Conservation (phyloP, 164 flowering plant species). For the Buxus sempervirens region DNA sequence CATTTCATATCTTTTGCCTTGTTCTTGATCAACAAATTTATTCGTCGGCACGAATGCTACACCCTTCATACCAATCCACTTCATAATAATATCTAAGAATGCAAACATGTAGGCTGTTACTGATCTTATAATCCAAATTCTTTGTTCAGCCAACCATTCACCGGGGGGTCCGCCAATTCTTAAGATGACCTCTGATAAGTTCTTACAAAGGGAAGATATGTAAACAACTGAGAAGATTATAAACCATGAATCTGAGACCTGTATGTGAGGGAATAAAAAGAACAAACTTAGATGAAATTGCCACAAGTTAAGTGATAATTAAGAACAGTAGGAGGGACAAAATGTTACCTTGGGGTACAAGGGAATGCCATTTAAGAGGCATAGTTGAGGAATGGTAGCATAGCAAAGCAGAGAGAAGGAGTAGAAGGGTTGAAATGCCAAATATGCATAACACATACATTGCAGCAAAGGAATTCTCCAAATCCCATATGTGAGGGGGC, state of each 20-base stretch:
- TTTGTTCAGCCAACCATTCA: slow-evolving; percentile 32
- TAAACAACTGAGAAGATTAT: slow-evolving; percentile 22
- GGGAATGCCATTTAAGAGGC: slow-evolving; percentile 37
- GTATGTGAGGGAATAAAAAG: background rate
- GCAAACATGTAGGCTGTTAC: slow-evolving; percentile 34
- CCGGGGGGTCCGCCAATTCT: slow-evolving; percentile 26
- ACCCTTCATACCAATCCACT: slow-evolving; percentile 26
- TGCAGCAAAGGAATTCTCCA: slow-evolving; percentile 28
- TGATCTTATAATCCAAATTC: slow-evolving; percentile 42
- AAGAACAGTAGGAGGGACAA: background rate
- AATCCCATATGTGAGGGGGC: slow-evolving; percentile 35
- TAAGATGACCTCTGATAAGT: slow-evolving; percentile 26
- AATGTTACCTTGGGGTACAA: slow-evolving; percentile 33
- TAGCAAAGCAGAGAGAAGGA: slow-evolving; percentile 29
- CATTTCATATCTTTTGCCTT: slow-evolving; percentile 20
- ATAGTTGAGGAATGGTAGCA: slow-evolving; percentile 41
- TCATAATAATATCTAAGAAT: slow-evolving; percentile 27
- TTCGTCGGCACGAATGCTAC: slow-evolving; percentile 42
- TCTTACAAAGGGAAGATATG: slow-evolving; percentile 22
- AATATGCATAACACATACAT: slow-evolving; percentile 29
- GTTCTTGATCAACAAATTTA: slow-evolving; percentile 33
- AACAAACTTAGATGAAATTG: background rate
- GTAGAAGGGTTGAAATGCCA: slow-evolving; percentile 23
- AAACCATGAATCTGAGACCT: slow-evolving; percentile 31
- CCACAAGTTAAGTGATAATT: background rate